Evolutionary conservation across 148 eudicot genomes (phyloP).

Genomic region (Rheum nobile): DNA sequence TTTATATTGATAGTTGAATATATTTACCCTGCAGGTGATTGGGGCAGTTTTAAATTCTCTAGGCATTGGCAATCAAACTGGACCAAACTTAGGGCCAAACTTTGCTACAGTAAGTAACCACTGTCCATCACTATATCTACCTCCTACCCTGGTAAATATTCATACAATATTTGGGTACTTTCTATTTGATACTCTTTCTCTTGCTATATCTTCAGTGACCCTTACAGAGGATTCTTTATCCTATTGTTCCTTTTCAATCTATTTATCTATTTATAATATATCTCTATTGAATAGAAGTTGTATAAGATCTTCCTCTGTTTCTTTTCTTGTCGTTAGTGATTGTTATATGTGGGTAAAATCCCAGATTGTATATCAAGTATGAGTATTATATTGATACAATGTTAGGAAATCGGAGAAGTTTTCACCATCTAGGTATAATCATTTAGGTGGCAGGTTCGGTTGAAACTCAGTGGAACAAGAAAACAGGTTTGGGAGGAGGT

Average conservation of each 20-base stretch:
- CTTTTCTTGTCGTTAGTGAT: no score
- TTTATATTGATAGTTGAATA: constrained; percentile 2
- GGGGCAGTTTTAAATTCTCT: constrained; percentile 86
- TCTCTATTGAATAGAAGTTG: neutral
- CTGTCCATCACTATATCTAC: constrained; percentile 14
- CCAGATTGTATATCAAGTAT: neutral
- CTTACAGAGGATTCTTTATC: neutral
- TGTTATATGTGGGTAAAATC: neutral
- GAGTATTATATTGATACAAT: neutral
- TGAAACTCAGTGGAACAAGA: neutral
- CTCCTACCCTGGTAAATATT: constrained; percentile 4
- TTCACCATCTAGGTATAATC: neutral
- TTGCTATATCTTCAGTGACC: neutral
- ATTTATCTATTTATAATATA: neutral
- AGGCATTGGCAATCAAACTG: constrained; percentile 49
- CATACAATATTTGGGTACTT: neutral
- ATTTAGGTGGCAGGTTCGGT: neutral
- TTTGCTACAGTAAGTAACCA: constrained; percentile 18
- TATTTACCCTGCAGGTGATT: constrained; percentile 43
- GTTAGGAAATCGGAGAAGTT: neutral
- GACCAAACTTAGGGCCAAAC: constrained; percentile 20
- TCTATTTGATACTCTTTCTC: neutral
- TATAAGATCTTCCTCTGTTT: neutral
- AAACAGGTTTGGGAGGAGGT: neutral
- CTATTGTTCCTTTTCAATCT: neutral